Evolutionary conservation across 148 eudicot species (phyloP), one percentile per base, ranked within the genome.

Genomic region (Agrostemma githago): DNA sequence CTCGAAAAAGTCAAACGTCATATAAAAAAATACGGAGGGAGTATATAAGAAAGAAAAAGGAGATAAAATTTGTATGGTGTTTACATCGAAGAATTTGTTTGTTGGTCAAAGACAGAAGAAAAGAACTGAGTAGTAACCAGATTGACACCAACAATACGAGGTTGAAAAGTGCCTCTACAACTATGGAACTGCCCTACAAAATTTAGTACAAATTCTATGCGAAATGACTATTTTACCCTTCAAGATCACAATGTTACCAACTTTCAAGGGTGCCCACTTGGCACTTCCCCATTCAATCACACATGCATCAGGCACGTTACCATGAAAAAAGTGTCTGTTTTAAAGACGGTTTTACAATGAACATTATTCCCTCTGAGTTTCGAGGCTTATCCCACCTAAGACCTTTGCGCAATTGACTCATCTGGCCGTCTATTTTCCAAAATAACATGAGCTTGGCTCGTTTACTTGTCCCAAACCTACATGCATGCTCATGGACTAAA

Each of bases 101-200:
- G 6, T n/a, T 17, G 26, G 62, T 59, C 62, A 59, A 59, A 59
- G 12, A 64, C 34, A 26, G 34, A 26, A 26, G 34, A 26, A 26
- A 64, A 51, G 56, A 51, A 15, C 56, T 51, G 56, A 4, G 11
- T 10, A 51, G 10, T 51, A 51, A 10, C 2, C 56, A 51, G 56
- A 51, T 51, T 51, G 56, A 51, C 56, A 51, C 56, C 56, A 51
- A 51, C 70, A 51, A 64, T 74, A 74, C 77, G 77, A 66, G 77
- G 77, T 65, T 65, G 5, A 54, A 72, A 74, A 8, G 37, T 37
- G 59, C 54, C 39, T 26, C 34, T 26, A 10, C n/a, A 8, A 66
- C 10, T 14, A 21, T 15, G 46, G 46, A 43, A 12, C 2, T 58
- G 17, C 19, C 6, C 64, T 59, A 62, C 53, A 63, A 48, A 10